phyloP scores from a whole-genome alignment of 345 rosid genomes.

The Gossypium australe region DNA sequence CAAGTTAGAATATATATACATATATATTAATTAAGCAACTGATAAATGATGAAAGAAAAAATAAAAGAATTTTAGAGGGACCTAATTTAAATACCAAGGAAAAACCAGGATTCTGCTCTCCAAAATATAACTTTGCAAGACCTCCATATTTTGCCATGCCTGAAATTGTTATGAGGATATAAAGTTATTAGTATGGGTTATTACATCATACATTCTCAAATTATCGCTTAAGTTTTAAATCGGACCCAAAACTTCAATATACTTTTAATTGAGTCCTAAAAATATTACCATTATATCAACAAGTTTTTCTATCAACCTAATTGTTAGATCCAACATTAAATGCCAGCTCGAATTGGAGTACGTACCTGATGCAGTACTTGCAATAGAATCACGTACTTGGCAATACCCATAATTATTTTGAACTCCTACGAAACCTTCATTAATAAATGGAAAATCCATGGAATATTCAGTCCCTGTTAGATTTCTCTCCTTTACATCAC shows the following conservation, averaged over 20 bases:
- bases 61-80: not conserved
- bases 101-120: slow-evolving; percentile 12
- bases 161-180: not conserved
- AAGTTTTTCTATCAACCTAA: too few relatives aligned
- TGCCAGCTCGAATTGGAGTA: too few relatives aligned
- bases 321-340: too few relatives aligned
- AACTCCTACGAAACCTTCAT: slow-evolving; percentile 28
- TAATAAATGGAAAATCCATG: slow-evolving; percentile 45
- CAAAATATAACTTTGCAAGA: slow-evolving; percentile 46
- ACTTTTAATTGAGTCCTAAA: too few relatives aligned
- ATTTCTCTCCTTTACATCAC: slow-evolving; percentile 29
- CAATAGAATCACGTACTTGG: slow-evolving; percentile 30
- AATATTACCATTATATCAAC: too few relatives aligned
- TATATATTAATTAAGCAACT: not conserved
- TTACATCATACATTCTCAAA: not conserved
- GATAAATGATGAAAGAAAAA: not conserved
- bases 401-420: slow-evolving; percentile 41
- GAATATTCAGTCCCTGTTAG: slow-evolving; percentile 25
- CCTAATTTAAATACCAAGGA: not conserved
- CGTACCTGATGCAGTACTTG: slow-evolving; percentile 38
- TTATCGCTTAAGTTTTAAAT: not conserved
- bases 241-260: not conserved
- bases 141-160: slow-evolving; percentile 46
- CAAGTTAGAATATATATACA: not conserved
- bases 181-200: not conserved